phyloP scores from a whole-genome alignment of 1,284 basidiomycete genomes.

The Fomitopsis schrenkii region DNA sequence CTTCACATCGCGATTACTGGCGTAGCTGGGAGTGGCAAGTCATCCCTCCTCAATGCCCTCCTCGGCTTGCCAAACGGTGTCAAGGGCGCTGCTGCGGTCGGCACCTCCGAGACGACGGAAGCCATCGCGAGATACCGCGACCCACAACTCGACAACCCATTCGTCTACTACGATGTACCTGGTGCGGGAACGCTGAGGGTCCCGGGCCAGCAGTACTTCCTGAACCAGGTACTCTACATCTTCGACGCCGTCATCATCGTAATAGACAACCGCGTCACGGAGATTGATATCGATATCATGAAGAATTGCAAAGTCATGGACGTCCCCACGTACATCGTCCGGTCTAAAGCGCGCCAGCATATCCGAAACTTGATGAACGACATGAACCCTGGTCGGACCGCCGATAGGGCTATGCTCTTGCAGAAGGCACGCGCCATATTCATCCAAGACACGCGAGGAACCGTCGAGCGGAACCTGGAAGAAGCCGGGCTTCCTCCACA shows the following conservation, averaged over 20 bases:
- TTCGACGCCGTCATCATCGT: conserved; percentile 6
- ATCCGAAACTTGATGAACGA: neutral
- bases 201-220: conserved; percentile 4
- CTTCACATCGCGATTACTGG: conserved; percentile 1
- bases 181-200: conserved; percentile 6
- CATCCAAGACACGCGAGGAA: neutral
- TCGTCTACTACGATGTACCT: conserved; percentile 4
- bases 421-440: neutral
- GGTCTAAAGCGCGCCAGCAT: conserved; percentile 1
- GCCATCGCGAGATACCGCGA: conserved; percentile 1
- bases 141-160: neutral
- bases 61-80: neutral
- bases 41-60: neutral
- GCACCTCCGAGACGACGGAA: conserved; percentile 3
- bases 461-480: neutral
- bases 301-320: neutral
- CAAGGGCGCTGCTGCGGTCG: neutral
- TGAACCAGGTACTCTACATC: neutral
- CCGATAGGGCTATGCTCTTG: neutral
- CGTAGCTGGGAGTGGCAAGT: neutral
- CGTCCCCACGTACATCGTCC: conserved; percentile 5
- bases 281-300: conserved; percentile 1
- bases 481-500: conserved; percentile 1
- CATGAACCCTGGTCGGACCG: neutral
- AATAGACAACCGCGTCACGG: conserved; percentile 1